Percentiles rank a stretch among this genome's conserved stretches.
Evolutionary conservation across 371 early-diverging fungal species (phyloP).

Genomic region (Saksenaea oblongispora): DNA sequence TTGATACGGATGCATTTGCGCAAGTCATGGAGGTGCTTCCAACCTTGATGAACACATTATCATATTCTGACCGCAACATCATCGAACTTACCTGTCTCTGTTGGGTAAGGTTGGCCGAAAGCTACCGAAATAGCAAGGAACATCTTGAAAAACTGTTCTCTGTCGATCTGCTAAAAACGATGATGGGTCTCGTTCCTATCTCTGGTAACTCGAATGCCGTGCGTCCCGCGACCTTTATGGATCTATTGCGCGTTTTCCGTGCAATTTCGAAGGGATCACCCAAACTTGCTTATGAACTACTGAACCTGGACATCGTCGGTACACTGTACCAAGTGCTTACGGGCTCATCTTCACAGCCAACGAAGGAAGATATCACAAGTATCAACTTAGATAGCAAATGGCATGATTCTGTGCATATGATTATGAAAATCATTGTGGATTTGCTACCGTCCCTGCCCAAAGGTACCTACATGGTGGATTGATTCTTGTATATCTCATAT

Average conservation of each 20-base stretch:
- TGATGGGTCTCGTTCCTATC: constrained; percentile 44
- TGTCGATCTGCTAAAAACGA: constrained; percentile 42
- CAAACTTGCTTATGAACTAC: constrained; percentile 51
- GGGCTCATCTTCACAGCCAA: constrained; percentile 24
- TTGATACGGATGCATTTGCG: constrained; percentile 56
- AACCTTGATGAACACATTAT: constrained; percentile 68
- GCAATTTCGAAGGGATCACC: constrained; percentile 65
- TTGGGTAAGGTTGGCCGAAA: constrained; percentile 66
- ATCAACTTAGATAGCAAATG: constrained; percentile 42
- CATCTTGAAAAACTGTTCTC: constrained; percentile 56
- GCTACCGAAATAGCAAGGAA: constrained; percentile 55
- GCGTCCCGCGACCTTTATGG: constrained; percentile 57
- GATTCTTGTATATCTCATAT: not conserved
- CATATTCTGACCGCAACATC: constrained; percentile 71
- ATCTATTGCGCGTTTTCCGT: constrained; percentile 64
- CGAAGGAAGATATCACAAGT: constrained; percentile 10
- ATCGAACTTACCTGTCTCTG: constrained; percentile 73
- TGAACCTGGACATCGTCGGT: constrained; percentile 59
- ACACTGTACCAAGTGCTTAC: constrained; percentile 62
- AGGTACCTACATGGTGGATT: constrained; percentile 31
- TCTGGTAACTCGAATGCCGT: constrained; percentile 42
- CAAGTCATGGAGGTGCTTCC: constrained; percentile 74
- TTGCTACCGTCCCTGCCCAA: constrained; percentile 70
- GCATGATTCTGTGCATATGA: constrained; percentile 40
- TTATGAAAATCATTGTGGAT: constrained; percentile 50